Base-by-base conservation (phyloP, 305 asterid species). In the Fraxinus paxiana region DNA sequence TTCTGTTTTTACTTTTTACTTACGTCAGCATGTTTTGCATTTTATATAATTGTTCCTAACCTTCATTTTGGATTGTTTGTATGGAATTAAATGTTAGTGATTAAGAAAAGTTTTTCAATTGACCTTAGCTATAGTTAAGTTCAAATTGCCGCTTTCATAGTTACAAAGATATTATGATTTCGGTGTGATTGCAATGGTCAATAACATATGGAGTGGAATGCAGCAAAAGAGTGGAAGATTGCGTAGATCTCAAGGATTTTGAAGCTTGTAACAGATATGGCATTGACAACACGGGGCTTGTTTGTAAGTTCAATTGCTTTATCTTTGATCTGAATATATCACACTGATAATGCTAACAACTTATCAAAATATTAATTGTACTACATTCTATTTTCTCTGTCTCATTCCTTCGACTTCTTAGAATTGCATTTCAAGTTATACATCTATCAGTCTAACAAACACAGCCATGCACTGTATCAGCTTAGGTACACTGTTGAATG, bases 251-350 rank as follows among this genome's bases (percentile, higher is more conserved):
- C 79, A 83, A 80, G 81, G 97, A 94, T 83, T 94, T 91, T 80
- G 88, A 90, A 85, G 88, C 90, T 72, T 94, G 98, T 85, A 92
- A 91, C 75, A 87, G 81, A 86, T 85, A 86, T 84, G 90, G 89
- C 80, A 89, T 94, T 78, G 98, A 94, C 88, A 94, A 91, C 90
- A 94, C 97, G 0, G 98, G 98, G 79, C 89, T 94, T 85, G 91
- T 94, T 73, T 94, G 97, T 94, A 90, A 91, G 98, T 91, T 41
- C 77, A 69, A 37, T 71, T 22, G 8, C 37, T 7, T 30, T 69
- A 30, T 28, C 20, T 28, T 69, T 69, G 74, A 1, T 69, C 41
- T 67, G 74, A 30, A 69, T 69, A 15, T 10, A 69, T 28, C 74
- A 9, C 41, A 30, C 35, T 12, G 22, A 69, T 28, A 67, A 28